Conservation (phyloP, 805 yeast genomes). For the Zygosaccharomyces bailii region DNA sequence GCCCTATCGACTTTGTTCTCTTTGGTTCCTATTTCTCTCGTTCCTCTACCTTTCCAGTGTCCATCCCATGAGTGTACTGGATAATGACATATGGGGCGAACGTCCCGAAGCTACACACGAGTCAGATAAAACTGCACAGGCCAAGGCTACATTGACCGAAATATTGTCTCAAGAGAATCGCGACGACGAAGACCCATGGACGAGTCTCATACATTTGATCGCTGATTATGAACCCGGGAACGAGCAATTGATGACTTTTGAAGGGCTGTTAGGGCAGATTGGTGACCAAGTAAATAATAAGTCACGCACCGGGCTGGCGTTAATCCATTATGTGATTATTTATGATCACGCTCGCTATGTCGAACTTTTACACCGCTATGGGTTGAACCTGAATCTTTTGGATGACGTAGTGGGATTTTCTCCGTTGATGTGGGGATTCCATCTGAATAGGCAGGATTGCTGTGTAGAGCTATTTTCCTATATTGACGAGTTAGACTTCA, state of each 20-base stretch:
- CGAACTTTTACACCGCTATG: conserved; percentile 42
- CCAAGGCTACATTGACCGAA: conserved; percentile 15
- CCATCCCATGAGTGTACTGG: conserved; percentile 10
- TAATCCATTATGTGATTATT: conserved; percentile 53
- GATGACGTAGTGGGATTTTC: conserved; percentile 55
- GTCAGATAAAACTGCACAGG: conserved; percentile 12
- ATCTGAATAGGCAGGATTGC: conserved; percentile 53
- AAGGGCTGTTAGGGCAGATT: conserved; percentile 14
- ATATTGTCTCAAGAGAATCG: conserved; percentile 5
- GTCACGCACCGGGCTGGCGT: conserved; percentile 41
- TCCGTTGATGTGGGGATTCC: conserved; percentile 86
- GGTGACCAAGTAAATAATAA: conserved; percentile 22
- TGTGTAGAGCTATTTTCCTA: conserved; percentile 54
- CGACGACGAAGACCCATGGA: conserved; percentile 21
- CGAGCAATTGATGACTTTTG: conserved; percentile 24
- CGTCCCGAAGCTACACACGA: conserved; percentile 6
- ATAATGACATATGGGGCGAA: conserved; percentile 21
- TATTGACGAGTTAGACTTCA: conserved; percentile 55
- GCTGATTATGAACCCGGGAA: conserved; percentile 22
- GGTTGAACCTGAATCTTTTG: conserved; percentile 43
- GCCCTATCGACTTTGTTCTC: background rate
- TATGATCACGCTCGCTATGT: conserved; percentile 48
- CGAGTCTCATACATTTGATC: conserved; percentile 23
- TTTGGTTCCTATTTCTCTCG: background rate
- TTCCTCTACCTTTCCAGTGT: background rate